These are phyloP conservation scores for Acephala macrosclerotiorum DNA, from an alignment of 2,329 filamentous ascomycete genomes.

Conservation along the genomic window DNA sequence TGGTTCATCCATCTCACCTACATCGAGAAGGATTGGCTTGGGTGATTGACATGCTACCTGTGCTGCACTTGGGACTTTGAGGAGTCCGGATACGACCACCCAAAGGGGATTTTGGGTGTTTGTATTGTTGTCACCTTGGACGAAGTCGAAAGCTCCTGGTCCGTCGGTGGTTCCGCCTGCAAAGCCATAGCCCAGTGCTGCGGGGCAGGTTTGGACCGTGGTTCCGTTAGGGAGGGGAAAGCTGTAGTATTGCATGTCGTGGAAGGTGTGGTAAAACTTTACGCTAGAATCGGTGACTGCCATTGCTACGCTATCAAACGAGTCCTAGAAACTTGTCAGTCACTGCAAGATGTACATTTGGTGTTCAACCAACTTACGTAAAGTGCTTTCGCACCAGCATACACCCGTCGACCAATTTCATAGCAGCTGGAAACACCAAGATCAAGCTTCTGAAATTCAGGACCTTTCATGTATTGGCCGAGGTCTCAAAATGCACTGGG, in stretches of 20 bases:
- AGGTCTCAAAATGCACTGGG: neutral
- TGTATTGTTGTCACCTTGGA: conserved; percentile 77
- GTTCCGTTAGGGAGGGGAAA: conserved; percentile 79
- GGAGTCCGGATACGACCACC: conserved; percentile 73
- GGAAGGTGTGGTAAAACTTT: conserved; percentile 83
- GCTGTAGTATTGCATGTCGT: conserved; percentile 79
- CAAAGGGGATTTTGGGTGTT: conserved; percentile 73
- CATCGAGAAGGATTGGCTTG: conserved; percentile 87
- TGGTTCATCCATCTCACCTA: conserved; percentile 76
- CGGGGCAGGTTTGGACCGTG: conserved; percentile 77
- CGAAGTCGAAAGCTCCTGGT: conserved; percentile 90
- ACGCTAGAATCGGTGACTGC: conserved; percentile 70
- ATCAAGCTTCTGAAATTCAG: conserved; percentile 71
- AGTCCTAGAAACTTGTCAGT: conserved; percentile 32
- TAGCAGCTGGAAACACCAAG: conserved; percentile 77
- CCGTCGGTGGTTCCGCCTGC: conserved; percentile 92
- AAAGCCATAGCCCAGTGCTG: conserved; percentile 88
- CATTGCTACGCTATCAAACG: conserved; percentile 39
- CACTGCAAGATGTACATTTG: neutral
- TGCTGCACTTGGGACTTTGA: conserved; percentile 71
- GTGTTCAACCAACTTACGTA: conserved; percentile 52
- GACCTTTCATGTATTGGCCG: conserved; percentile 49
- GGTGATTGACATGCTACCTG: conserved; percentile 62
- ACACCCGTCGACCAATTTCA: conserved; percentile 78
- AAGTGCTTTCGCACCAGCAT: conserved; percentile 61